Conservation (phyloP, 2,329 filamentous ascomycete species). For the Talaromyces pinophilus region DNA sequence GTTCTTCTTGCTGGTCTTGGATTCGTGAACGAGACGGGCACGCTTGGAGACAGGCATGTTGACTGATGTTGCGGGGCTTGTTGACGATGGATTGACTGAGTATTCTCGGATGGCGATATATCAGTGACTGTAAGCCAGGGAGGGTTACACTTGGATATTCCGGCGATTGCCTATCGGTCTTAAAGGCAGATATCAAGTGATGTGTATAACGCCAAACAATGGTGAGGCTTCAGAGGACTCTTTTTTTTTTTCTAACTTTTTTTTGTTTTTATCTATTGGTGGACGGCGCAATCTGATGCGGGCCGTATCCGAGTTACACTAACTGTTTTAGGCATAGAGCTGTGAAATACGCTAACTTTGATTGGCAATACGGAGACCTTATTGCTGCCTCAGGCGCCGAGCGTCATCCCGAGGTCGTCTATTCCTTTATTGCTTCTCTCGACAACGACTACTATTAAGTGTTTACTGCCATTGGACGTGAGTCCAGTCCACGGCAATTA, state of each 20-base stretch:
- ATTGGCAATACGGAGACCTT: slow-evolving; percentile 16
- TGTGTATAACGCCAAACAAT: neutral
- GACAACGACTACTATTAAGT: neutral
- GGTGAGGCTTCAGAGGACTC: neutral
- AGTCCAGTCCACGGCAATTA: neutral
- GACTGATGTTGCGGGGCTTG: slow-evolving; percentile 17
- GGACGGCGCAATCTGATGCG: slow-evolving; percentile 40
- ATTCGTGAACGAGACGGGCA: slow-evolving; percentile 82
- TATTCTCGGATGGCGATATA: neutral
- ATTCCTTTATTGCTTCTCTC: neutral
- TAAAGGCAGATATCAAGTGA: neutral
- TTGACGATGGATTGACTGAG: neutral
- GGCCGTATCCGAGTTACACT: slow-evolving; percentile 39
- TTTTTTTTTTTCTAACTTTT: slow-evolving; percentile 21
- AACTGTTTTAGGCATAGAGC: slow-evolving; percentile 27
- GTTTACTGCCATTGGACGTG: neutral
- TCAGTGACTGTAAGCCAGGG: too few species aligned
- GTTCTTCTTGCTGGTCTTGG: slow-evolving; percentile 88
- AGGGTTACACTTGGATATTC: neutral
- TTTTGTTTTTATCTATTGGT: slow-evolving; percentile 37
- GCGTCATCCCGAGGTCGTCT: neutral
- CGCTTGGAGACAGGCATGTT: slow-evolving; percentile 96
- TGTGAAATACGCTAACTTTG: slow-evolving; percentile 5
- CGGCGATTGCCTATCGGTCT: neutral
- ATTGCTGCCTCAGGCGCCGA: slow-evolving; percentile 16